phyloP scores from a whole-genome alignment of 805 yeast species.

The Ogataea paraovalis region DNA sequence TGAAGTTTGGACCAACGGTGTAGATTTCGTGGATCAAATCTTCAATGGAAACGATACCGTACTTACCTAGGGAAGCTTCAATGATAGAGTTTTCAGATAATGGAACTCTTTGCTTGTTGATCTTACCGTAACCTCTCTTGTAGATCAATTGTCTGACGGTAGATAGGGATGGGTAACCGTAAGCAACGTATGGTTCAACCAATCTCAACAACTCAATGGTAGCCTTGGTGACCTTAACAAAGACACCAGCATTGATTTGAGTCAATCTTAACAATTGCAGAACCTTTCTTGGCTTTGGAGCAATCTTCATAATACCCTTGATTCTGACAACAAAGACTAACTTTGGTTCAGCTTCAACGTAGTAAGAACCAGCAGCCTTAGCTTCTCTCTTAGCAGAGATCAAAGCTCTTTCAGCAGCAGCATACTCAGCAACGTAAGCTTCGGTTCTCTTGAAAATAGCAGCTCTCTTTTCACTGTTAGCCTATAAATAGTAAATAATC shows the following conservation, averaged over 20 bases:
- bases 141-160: slow-evolving; percentile 89
- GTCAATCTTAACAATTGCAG: slow-evolving; percentile 88
- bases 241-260: slow-evolving; percentile 93
- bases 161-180: slow-evolving; percentile 94
- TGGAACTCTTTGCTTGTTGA: slow-evolving; percentile 93
- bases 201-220: slow-evolving; percentile 87
- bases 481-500: slow-evolving; percentile 23
- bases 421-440: slow-evolving; percentile 94
- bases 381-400: slow-evolving; percentile 89
- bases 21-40: slow-evolving; percentile 94
- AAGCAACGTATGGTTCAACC: slow-evolving; percentile 95
- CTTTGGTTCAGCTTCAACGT: slow-evolving; percentile 91
- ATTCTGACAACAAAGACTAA: slow-evolving; percentile 95
- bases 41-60: slow-evolving; percentile 88
- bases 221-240: slow-evolving; percentile 94
- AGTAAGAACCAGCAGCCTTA: slow-evolving; percentile 89
- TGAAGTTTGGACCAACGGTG: slow-evolving; percentile 98
- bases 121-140: slow-evolving; percentile 98
- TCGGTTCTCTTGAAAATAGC: slow-evolving; percentile 82
- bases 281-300: slow-evolving; percentile 99
- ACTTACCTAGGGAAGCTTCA: slow-evolving; percentile 85
- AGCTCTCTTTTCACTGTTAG: slow-evolving; percentile 44
- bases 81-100: slow-evolving; percentile 83
- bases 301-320: slow-evolving; percentile 98
- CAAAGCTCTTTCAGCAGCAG: slow-evolving; percentile 84